Conservation (phyloP, 495 filamentous ascomycete genomes). For the Achaetomiella virescens region DNA sequence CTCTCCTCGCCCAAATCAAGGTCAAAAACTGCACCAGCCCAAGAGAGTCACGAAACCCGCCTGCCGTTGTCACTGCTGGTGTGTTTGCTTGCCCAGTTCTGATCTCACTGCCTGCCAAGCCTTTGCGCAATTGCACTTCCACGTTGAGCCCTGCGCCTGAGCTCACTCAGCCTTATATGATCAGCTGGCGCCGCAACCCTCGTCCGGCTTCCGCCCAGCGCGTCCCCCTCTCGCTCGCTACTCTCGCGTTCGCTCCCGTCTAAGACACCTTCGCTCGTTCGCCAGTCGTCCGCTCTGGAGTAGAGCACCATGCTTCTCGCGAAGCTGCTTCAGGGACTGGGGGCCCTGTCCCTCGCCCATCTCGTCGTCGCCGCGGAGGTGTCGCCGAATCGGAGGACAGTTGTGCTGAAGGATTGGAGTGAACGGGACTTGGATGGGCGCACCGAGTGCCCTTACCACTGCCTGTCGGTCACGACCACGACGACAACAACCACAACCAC, state of each 20-base stretch:
- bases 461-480: neutral
- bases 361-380: conserved; percentile 13
- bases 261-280: conserved; percentile 16
- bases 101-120: conserved; percentile 19
- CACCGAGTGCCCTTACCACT: too few species aligned
- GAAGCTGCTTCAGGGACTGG: conserved; percentile 23
- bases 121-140: conserved; percentile 21
- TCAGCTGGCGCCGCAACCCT: conserved; percentile 18
- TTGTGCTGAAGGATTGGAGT: conserved; percentile 5
- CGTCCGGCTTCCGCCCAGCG: neutral
- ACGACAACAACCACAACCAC: neutral
- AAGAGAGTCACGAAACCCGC: neutral
- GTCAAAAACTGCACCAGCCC: neutral
- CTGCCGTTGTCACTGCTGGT: neutral
- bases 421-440: neutral
- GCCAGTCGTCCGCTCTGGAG: conserved; percentile 8
- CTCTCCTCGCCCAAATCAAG: neutral
- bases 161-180: conserved; percentile 25
- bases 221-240: conserved; percentile 21
- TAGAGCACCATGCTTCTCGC: conserved; percentile 24
- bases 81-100: conserved; percentile 3
- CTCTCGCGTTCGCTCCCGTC: conserved; percentile 19
- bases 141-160: neutral
- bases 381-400: conserved; percentile 10
- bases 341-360: conserved; percentile 23